Conservation (phyloP, 1,284 basidiomycete species). For the Golubevia pallescens region DNA sequence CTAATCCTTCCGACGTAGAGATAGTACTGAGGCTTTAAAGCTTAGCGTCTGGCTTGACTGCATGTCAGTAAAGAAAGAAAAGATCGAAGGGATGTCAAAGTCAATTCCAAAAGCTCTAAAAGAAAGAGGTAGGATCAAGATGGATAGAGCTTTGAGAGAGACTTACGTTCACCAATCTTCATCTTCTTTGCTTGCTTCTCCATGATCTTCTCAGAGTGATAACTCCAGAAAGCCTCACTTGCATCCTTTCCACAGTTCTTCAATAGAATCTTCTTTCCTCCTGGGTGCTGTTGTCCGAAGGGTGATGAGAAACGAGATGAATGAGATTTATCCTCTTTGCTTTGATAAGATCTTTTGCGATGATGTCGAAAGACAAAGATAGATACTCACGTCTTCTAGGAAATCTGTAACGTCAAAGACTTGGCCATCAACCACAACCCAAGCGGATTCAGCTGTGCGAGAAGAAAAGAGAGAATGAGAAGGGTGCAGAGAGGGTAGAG, state of each 20-base stretch:
- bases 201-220: slow-evolving; percentile 57
- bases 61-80: too few species aligned
- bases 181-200: slow-evolving; percentile 39
- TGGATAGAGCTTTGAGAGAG: background rate
- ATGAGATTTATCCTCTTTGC: too few species aligned
- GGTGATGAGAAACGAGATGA: too few species aligned
- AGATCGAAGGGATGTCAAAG: background rate
- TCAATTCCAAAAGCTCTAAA: too few species aligned
- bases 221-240: slow-evolving; percentile 55
- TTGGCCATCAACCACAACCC: slow-evolving; percentile 55
- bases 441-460: slow-evolving; percentile 52
- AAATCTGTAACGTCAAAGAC: slow-evolving; percentile 63
- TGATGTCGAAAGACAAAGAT: too few species aligned
- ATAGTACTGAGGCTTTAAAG: too few species aligned
- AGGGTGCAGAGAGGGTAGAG: background rate
- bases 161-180: slow-evolving; percentile 45
- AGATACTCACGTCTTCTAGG: slow-evolving; percentile 53
- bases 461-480: background rate
- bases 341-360: too few species aligned
- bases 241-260: slow-evolving; percentile 62
- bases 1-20: too few species aligned
- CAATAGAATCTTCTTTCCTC: slow-evolving; percentile 62
- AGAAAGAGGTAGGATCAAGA: background rate
- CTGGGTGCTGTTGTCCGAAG: slow-evolving; percentile 46
- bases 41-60: slow-evolving; percentile 44